phyloP scores from a whole-genome alignment of 176 grass and related monocot species.

The Themeda triandra region DNA sequence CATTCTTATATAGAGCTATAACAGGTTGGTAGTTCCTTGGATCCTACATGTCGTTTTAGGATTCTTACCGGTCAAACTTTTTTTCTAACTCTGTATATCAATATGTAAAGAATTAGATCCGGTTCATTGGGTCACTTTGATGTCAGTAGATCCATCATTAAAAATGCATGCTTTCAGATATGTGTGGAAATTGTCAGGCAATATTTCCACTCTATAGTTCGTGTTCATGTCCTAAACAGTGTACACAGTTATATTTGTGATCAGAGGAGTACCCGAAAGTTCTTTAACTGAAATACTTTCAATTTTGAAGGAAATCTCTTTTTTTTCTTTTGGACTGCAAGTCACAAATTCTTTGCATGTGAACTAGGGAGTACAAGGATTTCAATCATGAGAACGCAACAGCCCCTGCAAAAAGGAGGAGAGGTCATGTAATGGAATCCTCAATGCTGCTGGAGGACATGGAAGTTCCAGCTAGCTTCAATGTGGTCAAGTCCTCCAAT shows the following conservation, averaged over 20 bases:
- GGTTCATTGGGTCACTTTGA: neutral
- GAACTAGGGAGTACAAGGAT: neutral
- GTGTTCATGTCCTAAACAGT: neutral
- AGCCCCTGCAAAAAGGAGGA: neutral
- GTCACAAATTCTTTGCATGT: neutral
- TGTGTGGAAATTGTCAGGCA: neutral
- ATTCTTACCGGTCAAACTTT: no score
- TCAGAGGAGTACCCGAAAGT: neutral
- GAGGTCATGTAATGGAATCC: neutral
- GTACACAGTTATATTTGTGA: neutral
- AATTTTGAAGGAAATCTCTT: neutral
- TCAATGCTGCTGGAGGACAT: neutral
- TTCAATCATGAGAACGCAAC: neutral
- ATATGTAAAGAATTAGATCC: neutral
- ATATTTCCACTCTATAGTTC: neutral
- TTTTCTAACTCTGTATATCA: neutral
- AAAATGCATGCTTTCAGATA: neutral
- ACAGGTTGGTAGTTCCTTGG: neutral
- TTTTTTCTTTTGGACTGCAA: neutral
- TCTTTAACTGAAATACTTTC: neutral
- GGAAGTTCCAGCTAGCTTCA: neutral
- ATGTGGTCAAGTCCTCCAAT: neutral
- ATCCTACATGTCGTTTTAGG: neutral
- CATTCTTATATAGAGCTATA: neutral
- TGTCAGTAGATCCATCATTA: neutral